These are phyloP conservation scores for Candida jianshihensis DNA, from an alignment of 805 yeast genomes.

Conservation along the genomic window DNA sequence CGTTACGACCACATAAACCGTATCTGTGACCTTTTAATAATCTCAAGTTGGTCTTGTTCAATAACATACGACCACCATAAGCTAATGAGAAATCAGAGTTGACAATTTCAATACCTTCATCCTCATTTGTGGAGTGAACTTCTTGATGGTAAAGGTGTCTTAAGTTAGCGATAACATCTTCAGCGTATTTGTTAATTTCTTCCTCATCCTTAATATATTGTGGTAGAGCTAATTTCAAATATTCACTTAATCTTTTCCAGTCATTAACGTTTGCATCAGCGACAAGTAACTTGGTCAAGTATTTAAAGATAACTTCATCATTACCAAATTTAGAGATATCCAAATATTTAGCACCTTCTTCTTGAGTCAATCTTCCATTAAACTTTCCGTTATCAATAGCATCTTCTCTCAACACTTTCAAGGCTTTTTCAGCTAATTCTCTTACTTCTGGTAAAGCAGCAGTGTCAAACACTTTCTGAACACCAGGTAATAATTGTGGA, in stretches of 20 bases:
- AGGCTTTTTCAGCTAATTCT: conserved; percentile 84
- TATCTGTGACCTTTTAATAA: conserved; percentile 92
- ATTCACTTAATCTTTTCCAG: conserved; percentile 57
- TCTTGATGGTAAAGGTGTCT: conserved; percentile 48
- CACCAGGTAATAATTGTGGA: conserved; percentile 87
- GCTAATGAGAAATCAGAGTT: conserved; percentile 94
- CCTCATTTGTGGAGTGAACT: conserved; percentile 50
- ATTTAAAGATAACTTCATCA: conserved; percentile 36
- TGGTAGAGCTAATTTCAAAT: conserved; percentile 35
- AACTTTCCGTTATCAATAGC: conserved; percentile 65
- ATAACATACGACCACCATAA: conserved; percentile 94
- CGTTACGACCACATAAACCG: conserved; percentile 97
- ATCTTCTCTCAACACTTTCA: conserved; percentile 75
- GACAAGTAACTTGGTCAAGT: conserved; percentile 46
- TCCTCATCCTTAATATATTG: conserved; percentile 31
- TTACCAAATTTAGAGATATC: conserved; percentile 24
- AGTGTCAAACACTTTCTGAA: conserved; percentile 76
- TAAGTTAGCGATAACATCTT: conserved; percentile 38
- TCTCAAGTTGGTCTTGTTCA: conserved; percentile 86
- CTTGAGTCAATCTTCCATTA: conserved; percentile 62
- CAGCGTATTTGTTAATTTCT: conserved; percentile 33
- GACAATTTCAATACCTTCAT: conserved; percentile 86
- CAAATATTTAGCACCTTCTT: conserved; percentile 43
- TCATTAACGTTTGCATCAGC: conserved; percentile 68
- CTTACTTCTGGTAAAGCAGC: conserved; percentile 97